phyloP scores from a whole-genome alignment of 805 yeast species.

The Tetrapisispora pingtungensis region DNA sequence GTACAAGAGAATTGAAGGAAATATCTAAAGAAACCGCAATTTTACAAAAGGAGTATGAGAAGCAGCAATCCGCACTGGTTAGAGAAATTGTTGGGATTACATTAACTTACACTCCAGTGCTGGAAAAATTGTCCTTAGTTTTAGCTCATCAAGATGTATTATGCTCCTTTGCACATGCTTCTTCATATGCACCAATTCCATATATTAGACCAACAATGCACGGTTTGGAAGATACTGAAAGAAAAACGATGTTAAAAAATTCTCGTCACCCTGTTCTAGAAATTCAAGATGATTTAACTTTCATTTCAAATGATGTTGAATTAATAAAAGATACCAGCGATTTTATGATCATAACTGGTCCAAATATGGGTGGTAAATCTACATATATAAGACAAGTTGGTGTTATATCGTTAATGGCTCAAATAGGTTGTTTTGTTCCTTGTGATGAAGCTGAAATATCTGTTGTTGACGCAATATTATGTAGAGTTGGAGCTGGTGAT shows the following conservation, averaged over 20 bases:
- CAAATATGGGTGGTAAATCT: constrained; percentile 96
- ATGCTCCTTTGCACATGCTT: constrained; percentile 72
- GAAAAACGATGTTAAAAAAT: constrained; percentile 49
- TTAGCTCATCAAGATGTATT: constrained; percentile 77
- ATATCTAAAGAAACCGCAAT: constrained; percentile 49
- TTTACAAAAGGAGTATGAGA: constrained; percentile 56
- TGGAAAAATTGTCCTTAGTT: constrained; percentile 53
- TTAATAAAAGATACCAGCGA: constrained; percentile 48
- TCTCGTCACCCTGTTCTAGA: constrained; percentile 95
- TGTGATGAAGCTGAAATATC: constrained; percentile 67
- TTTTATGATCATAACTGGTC: constrained; percentile 84
- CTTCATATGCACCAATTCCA: constrained; percentile 73
- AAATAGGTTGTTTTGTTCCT: constrained; percentile 85
- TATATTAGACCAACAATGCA: constrained; percentile 68
- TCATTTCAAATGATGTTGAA: constrained; percentile 83
- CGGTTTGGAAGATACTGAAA: constrained; percentile 33
- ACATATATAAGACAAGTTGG: constrained; percentile 88
- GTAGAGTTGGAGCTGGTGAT: constrained; percentile 98
- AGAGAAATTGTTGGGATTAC: constrained; percentile 75
- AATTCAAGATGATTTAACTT: constrained; percentile 80
- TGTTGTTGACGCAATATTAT: constrained; percentile 81
- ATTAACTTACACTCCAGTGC: constrained; percentile 68
- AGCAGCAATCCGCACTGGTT: constrained; percentile 68
- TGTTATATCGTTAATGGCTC: constrained; percentile 76
- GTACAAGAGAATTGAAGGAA: constrained; percentile 55